These are phyloP conservation scores for Abrus precatorius DNA, from an alignment of 306 rosid species.

Conservation along the genomic window DNA sequence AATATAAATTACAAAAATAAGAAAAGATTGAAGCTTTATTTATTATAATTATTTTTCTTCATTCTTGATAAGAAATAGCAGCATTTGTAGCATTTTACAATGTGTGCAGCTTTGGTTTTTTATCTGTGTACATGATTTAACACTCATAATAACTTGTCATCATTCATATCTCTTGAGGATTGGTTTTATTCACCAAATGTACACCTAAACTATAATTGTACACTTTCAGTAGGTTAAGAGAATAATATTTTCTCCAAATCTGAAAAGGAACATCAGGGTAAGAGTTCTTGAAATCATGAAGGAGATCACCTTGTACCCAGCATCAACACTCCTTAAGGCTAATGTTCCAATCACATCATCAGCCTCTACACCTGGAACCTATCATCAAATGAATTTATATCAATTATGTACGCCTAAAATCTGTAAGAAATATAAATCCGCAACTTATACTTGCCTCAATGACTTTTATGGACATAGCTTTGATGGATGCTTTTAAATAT, in stretches of 20 bases:
- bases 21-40: neutral
- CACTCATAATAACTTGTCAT: neutral
- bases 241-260: slow-evolving; percentile 35
- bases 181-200: slow-evolving; percentile 25
- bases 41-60: neutral
- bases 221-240: slow-evolving; percentile 38
- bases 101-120: neutral
- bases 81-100: neutral
- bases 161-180: slow-evolving; percentile 4
- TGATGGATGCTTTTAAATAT: slow-evolving; percentile 92
- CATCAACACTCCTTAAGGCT: slow-evolving; percentile 81
- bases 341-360: slow-evolving; percentile 99
- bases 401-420: slow-evolving; percentile 40
- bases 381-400: slow-evolving; percentile 50
- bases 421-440: slow-evolving; percentile 32
- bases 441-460: slow-evolving; percentile 75
- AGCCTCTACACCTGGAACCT: slow-evolving; percentile 99
- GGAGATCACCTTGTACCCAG: slow-evolving; percentile 86
- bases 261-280: slow-evolving; percentile 9
- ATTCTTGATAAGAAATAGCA: slow-evolving; percentile 10
- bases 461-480: slow-evolving; percentile 91
- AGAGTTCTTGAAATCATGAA: slow-evolving; percentile 31
- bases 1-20: slow-evolving; percentile 1
- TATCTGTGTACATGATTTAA: slow-evolving; percentile 3
- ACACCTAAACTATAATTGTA: slow-evolving; percentile 11